These are phyloP conservation scores for Fusarium floridanum DNA, from an alignment of 2,329 filamentous ascomycete genomes.

Conservation along the genomic window DNA sequence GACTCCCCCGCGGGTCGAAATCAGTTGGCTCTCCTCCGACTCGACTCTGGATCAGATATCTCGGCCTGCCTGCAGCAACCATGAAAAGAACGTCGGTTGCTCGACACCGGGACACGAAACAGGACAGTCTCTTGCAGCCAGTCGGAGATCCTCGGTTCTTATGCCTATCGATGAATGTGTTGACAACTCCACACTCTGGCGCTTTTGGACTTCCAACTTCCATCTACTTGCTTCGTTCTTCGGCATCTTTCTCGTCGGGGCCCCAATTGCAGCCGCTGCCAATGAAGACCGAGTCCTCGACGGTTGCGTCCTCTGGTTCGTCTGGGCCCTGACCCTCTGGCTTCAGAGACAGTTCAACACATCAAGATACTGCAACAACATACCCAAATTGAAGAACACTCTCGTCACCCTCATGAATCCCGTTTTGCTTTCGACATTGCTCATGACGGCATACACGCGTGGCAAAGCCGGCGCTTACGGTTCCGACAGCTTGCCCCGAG, in stretches of 20 bases:
- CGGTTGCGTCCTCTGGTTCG: conserved; percentile 60
- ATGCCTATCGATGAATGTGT: neutral
- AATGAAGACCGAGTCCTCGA: conserved; percentile 58
- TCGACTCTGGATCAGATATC: conserved; percentile 28
- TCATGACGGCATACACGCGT: conserved; percentile 59
- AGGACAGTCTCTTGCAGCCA: neutral
- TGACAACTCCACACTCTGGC: conserved; percentile 19
- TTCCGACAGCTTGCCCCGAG: conserved; percentile 46
- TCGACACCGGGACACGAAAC: conserved; percentile 3
- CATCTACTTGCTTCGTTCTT: conserved; percentile 46
- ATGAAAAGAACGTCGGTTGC: conserved; percentile 13
- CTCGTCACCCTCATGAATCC: conserved; percentile 61
- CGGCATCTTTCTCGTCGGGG: conserved; percentile 53
- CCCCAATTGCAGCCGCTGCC: conserved; percentile 54
- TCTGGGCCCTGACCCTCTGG: conserved; percentile 61
- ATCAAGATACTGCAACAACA: neutral
- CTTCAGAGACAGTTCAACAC: conserved; percentile 55
- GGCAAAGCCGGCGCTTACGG: conserved; percentile 53
- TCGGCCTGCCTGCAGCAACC: neutral
- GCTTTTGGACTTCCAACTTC: conserved; percentile 44
- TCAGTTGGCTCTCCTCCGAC: conserved; percentile 40
- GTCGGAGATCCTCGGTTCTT: conserved; percentile 22
- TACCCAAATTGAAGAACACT: conserved; percentile 44
- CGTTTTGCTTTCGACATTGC: conserved; percentile 61
- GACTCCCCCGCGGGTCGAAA: conserved; percentile 24